Conservation (phyloP, 1,284 basidiomycete species). For the Sanguinoderma infundibulare region DNA sequence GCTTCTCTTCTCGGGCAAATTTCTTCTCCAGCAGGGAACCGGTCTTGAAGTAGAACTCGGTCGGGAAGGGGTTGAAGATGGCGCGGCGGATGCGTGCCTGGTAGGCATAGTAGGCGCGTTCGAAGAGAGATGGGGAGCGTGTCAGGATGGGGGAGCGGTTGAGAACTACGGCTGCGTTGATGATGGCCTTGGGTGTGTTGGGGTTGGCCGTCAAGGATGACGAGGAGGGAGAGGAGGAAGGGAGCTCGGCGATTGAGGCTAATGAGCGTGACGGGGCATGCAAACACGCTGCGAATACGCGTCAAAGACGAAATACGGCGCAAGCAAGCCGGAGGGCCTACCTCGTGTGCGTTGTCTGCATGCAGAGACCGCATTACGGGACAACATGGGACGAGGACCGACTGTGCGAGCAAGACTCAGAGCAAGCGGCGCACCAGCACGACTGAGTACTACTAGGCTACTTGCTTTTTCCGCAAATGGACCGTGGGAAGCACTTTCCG, state of each 20-base stretch:
- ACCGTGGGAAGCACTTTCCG: constrained; percentile 15
- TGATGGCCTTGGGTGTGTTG: constrained; percentile 28
- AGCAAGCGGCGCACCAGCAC: constrained; percentile 2
- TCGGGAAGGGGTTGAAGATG: constrained; percentile 87
- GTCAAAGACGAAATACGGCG: background rate
- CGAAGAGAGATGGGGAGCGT: constrained; percentile 77
- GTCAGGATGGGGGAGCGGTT: constrained; percentile 88
- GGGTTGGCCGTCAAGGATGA: constrained; percentile 16
- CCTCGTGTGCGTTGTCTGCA: constrained; percentile 39
- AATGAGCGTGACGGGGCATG: constrained; percentile 32
- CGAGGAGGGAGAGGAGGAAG: constrained; percentile 24
- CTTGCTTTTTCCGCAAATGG: constrained; percentile 15
- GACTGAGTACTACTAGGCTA: too few relatives aligned
- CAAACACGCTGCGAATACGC: constrained; percentile 22
- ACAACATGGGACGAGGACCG: constrained; percentile 37
- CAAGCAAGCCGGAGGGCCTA: constrained; percentile 16
- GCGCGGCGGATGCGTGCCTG: constrained; percentile 84
- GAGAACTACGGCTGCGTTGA: constrained; percentile 70
- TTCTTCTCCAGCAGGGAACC: constrained; percentile 87
- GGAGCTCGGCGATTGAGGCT: constrained; percentile 33
- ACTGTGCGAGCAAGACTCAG: constrained; percentile 23
- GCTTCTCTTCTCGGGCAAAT: constrained; percentile 76
- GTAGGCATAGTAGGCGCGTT: constrained; percentile 87
- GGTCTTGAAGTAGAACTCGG: constrained; percentile 94
- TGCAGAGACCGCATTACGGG: constrained; percentile 38